Conservation (phyloP, 352 stramenopile species). For the Pythium myriotylum region DNA sequence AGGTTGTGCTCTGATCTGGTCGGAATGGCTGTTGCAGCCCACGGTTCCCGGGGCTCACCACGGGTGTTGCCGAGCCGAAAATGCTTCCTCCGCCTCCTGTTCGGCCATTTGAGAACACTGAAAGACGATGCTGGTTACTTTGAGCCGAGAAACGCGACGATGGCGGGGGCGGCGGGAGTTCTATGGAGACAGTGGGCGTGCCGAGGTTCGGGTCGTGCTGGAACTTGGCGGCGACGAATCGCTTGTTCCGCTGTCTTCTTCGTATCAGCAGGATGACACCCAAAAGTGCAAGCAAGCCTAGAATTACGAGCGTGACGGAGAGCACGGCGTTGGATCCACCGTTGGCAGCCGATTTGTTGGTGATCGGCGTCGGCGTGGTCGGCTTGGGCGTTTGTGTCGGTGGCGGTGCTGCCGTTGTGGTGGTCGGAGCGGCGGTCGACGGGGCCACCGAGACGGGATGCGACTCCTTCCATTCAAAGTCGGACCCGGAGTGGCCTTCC, state of each 20-base stretch:
- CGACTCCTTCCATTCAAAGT: slow-evolving; percentile 12
- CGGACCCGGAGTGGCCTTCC: not conserved
- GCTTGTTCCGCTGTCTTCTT: not conserved
- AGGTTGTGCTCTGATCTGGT: slow-evolving; percentile 19
- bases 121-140: slow-evolving; percentile 18
- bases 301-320: slow-evolving; percentile 17
- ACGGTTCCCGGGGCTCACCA: slow-evolving; percentile 12
- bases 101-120: slow-evolving; percentile 18
- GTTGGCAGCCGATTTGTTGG: slow-evolving; percentile 5
- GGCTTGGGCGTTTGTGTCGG: slow-evolving; percentile 4
- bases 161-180: slow-evolving; percentile 23
- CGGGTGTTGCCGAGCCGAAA: slow-evolving; percentile 13
- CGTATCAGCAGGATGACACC: slow-evolving; percentile 8
- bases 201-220: slow-evolving; percentile 19
- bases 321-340: slow-evolving; percentile 1
- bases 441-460: not conserved
- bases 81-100: slow-evolving; percentile 9
- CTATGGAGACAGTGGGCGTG: slow-evolving; percentile 24
- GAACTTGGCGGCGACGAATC: slow-evolving; percentile 15
- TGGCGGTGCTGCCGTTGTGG: slow-evolving; percentile 2
- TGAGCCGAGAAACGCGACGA: slow-evolving; percentile 17
- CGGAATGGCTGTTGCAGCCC: slow-evolving; percentile 13
- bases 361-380: not conserved
- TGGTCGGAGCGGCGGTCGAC: not conserved
- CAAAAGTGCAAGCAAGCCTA: slow-evolving; percentile 15